phyloP scores from a whole-genome alignment of 1,284 basidiomycete genomes.

The Agroathelia rolfsii region DNA sequence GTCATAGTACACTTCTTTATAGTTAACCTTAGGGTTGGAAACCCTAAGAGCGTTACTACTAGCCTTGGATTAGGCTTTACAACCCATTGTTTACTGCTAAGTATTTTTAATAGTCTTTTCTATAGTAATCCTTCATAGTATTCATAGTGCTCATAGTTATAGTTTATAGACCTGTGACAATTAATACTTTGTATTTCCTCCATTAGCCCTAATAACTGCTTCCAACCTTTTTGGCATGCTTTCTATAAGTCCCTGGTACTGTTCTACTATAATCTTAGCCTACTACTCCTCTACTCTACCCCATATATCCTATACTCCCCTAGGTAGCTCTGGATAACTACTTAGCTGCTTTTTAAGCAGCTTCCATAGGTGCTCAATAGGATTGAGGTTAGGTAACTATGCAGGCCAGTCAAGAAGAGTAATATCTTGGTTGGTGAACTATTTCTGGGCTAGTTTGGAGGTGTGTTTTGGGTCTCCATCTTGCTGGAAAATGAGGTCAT shows the following conservation, averaged over 20 bases:
- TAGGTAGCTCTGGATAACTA: conserved; percentile 12
- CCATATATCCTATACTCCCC: conserved; percentile 19
- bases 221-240: conserved; percentile 13
- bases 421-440: conserved; percentile 24
- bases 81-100: no score
- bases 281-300: conserved; percentile 14
- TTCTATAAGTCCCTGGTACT: conserved; percentile 13
- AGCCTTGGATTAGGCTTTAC: no score
- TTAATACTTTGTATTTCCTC: conserved; percentile 17
- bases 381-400: conserved; percentile 26
- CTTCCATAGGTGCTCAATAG: conserved; percentile 27
- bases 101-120: no score
- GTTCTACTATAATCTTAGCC: conserved; percentile 9
- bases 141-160: no score
- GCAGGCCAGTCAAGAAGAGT: conserved; percentile 24
- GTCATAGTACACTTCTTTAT: no score
- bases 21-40: no score
- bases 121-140: no score
- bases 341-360: conserved; percentile 18
- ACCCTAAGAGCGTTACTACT: no score
- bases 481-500: conserved; percentile 23
- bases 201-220: conserved; percentile 13
- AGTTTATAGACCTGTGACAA: no score
- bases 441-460: conserved; percentile 15
- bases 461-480: conserved; percentile 29